Base-by-base conservation (phyloP, 2,329 filamentous ascomycete species). In the Rutstroemia sp. region DNA sequence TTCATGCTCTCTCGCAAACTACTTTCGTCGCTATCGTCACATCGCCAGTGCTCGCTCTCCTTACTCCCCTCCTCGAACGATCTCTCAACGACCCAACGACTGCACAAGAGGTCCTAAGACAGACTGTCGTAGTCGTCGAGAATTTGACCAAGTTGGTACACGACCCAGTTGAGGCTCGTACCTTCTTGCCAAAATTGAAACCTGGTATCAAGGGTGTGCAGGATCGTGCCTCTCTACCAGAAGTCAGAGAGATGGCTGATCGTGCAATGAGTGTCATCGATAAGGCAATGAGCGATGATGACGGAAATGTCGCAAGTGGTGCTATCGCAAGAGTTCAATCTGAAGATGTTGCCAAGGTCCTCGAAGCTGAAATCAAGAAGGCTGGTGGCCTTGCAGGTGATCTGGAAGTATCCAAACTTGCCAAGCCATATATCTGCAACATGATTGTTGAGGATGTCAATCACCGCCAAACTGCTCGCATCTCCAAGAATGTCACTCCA, bases 171-270 rank as follows among this genome's bases (percentile, higher is more conserved):
- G 94, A 99, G 76, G 94, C 94, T 37, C 83, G 44, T 73, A 84
- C 94, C 76, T 99, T 99, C 91, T 83, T 99, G 87, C 94, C 94
- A 72, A 96, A 96, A 84, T 89, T 99, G 78, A 96, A 96, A 91
- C 94, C 94, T 59, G 89, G 85, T 74, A 85, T 97, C 58, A 83
- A 88, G 44, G 10, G 44, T 25, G 44, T 47, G 14, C 77, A 95
- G 96, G 87, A 97, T 97, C 86, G 94, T 63, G 89, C 89, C 56
- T 99, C 99, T 79, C 75, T 87, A 80, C 80, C 92, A 96, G 66
- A 97, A 90, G 75, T 81, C 53, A 87, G 94, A 66, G 91, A 95
- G 83, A 86, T 97, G 68, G 92, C 94, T 76, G 94, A 97, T 70
- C 94, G 94, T 59, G 94, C 41, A 82, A 91, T 60, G 91, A 79